Evolutionary conservation across 1,284 basidiomycete species (phyloP).

Genomic region (Coriolopsis trogii): DNA sequence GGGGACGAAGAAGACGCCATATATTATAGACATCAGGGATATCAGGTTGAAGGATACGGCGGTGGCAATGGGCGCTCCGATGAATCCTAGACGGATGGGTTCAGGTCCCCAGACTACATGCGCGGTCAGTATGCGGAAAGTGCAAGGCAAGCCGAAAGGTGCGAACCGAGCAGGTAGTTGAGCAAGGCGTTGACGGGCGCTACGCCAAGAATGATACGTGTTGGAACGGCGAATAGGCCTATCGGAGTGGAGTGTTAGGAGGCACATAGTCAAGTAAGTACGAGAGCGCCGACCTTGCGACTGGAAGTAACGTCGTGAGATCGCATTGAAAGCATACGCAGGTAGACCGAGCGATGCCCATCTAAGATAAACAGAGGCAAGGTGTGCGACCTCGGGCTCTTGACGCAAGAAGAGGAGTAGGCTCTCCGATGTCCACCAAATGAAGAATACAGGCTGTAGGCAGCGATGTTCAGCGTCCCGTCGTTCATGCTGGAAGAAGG

Average conservation of each 20-base stretch:
- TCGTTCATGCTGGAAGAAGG: neutral
- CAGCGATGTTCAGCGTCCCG: neutral
- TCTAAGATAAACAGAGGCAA: constrained; percentile 78
- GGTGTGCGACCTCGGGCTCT: constrained; percentile 82
- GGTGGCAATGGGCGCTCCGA: constrained; percentile 91
- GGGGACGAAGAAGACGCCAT: constrained; percentile 77
- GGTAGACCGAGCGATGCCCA: constrained; percentile 86
- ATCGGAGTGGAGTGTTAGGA: constrained; percentile 3
- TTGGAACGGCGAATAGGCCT: constrained; percentile 87
- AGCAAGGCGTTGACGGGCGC: constrained; percentile 87
- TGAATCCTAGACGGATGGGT: constrained; percentile 82
- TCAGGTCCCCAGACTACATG: constrained; percentile 80
- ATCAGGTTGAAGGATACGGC: constrained; percentile 90
- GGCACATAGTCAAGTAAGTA: neutral
- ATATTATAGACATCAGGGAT: constrained; percentile 67
- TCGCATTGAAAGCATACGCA: constrained; percentile 80
- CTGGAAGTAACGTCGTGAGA: constrained; percentile 87
- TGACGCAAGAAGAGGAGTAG: constrained; percentile 83
- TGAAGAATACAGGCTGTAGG: constrained; percentile 58
- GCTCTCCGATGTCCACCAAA: constrained; percentile 84
- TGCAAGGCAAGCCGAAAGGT: neutral
- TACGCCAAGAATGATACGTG: constrained; percentile 81
- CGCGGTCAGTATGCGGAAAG: neutral
- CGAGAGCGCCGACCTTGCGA: constrained; percentile 64
- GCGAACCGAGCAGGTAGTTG: constrained; percentile 79